phyloP scores from a whole-genome alignment of 2,329 filamentous ascomycete genomes.

The Chaetomium globosum region DNA sequence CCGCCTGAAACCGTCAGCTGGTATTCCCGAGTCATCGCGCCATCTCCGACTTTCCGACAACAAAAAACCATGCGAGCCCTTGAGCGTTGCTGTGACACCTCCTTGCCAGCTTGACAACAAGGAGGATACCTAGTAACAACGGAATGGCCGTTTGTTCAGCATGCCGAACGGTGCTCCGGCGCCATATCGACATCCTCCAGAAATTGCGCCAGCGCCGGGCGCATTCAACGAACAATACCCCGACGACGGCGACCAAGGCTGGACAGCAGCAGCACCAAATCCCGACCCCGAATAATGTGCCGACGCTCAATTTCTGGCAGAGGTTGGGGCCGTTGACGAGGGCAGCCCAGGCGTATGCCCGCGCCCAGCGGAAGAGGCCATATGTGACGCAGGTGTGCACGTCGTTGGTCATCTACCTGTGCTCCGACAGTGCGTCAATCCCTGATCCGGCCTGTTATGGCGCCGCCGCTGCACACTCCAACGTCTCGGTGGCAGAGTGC shows the following conservation, averaged over 20 bases:
- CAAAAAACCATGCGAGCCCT: constrained; percentile 17
- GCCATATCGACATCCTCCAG: constrained; percentile 37
- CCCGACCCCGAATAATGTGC: constrained; percentile 49
- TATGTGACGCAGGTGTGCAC: constrained; percentile 78
- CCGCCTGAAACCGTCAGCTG: constrained; percentile 16
- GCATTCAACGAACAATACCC: constrained; percentile 36
- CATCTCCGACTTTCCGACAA: constrained; percentile 1
- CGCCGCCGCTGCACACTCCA: neutral
- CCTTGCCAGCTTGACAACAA: neutral
- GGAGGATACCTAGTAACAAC: neutral
- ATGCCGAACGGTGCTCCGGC: constrained; percentile 39
- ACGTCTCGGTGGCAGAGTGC: neutral
- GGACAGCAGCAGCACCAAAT: constrained; percentile 43
- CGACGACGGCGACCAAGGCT: constrained; percentile 27
- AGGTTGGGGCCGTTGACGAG: constrained; percentile 60
- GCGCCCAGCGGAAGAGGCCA: constrained; percentile 70
- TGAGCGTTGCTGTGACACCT: neutral
- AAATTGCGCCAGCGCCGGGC: constrained; percentile 37
- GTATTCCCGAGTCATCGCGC: constrained; percentile 8
- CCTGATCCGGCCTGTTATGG: neutral
- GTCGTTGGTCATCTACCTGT: constrained; percentile 75
- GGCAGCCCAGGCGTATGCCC: constrained; percentile 63
- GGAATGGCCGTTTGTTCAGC: constrained; percentile 36
- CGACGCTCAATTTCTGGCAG: constrained; percentile 56
- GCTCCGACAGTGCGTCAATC: constrained; percentile 59